Conservation (phyloP, 2,329 filamentous ascomycete species). For the Talaromyces funiculosus region DNA sequence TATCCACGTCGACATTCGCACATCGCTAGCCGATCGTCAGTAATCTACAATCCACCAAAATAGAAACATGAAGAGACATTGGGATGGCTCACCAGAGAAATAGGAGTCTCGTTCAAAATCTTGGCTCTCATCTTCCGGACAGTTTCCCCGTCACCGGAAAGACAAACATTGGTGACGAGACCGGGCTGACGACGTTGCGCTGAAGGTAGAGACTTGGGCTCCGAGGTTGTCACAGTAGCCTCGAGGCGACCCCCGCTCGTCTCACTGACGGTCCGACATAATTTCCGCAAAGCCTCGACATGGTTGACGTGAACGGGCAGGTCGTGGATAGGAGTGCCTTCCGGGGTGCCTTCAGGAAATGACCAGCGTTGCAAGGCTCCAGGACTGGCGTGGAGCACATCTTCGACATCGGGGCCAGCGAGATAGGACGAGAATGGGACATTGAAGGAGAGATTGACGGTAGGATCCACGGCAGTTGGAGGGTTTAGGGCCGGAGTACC, state of each 20-base stretch:
- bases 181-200: constrained; percentile 48
- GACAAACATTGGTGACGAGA: constrained; percentile 78
- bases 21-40: constrained; percentile 59
- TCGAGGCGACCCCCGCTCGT: constrained; percentile 65
- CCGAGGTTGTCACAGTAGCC: constrained; percentile 75
- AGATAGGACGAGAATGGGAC: constrained; percentile 92
- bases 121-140: constrained; percentile 86
- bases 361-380: constrained; percentile 89
- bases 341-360: constrained; percentile 78
- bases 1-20: constrained; percentile 88
- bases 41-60: constrained; percentile 9
- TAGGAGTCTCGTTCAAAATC: constrained; percentile 85
- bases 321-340: constrained; percentile 78
- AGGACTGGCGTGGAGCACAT: constrained; percentile 86
- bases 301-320: constrained; percentile 89
- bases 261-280: constrained; percentile 78
- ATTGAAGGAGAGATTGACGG: constrained; percentile 93
- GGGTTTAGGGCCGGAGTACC: constrained; percentile 53
- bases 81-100: constrained; percentile 68
- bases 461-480: constrained; percentile 65
- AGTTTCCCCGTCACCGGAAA: constrained; percentile 79
- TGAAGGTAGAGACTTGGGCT: constrained; percentile 60
- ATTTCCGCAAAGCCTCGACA: constrained; percentile 67
- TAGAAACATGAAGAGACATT: constrained; percentile 11
- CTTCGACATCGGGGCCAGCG: constrained; percentile 84